A percentile compares a stretch with the other conserved stretches of the same genome.
Conservation (phyloP, 345 rosid genomes). For the Luvunga scandens region DNA sequence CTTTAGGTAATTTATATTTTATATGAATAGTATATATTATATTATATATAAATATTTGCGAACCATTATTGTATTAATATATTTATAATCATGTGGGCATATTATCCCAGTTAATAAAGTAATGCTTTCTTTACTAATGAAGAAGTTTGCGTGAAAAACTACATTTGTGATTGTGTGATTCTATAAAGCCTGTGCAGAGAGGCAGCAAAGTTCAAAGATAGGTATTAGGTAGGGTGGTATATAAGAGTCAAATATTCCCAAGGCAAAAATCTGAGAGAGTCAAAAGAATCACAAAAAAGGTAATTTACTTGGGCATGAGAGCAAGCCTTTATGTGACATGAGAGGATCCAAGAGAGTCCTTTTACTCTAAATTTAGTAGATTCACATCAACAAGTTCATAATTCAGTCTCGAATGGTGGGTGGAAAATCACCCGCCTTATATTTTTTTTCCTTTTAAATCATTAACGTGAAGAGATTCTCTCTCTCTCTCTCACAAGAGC, state of each 20-base stretch:
- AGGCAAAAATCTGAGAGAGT: slow-evolving; percentile 8
- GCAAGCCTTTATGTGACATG: slow-evolving; percentile 1
- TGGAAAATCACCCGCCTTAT: not conserved
- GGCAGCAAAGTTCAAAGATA: not conserved
- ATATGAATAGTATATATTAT: not conserved
- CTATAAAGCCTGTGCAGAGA: slow-evolving; percentile 2
- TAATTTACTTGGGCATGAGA: slow-evolving; percentile 2
- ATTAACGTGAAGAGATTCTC: not conserved
- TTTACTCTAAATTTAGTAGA: slow-evolving; percentile 1
- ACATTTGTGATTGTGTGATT: slow-evolving; percentile 10
- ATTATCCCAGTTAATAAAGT: slow-evolving; percentile 1
- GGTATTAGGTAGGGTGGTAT: no score
- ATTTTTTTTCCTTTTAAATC: slow-evolving; percentile 14
- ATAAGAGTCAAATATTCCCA: slow-evolving; percentile 9
- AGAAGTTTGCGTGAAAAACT: not conserved
- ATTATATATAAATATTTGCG: not conserved
- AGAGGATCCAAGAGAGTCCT: slow-evolving; percentile 36
- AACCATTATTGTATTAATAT: not conserved
- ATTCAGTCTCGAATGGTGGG: not conserved
- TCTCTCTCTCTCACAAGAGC: slow-evolving; percentile 19
- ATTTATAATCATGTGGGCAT: slow-evolving; percentile 1
- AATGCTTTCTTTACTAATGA: slow-evolving; percentile 1
- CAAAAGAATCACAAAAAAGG: slow-evolving; percentile 31
- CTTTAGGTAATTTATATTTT: not conserved
- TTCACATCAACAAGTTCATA: not conserved